Conservation (phyloP, 306 rosid species). For the Herpetospermum pedunculosum region DNA sequence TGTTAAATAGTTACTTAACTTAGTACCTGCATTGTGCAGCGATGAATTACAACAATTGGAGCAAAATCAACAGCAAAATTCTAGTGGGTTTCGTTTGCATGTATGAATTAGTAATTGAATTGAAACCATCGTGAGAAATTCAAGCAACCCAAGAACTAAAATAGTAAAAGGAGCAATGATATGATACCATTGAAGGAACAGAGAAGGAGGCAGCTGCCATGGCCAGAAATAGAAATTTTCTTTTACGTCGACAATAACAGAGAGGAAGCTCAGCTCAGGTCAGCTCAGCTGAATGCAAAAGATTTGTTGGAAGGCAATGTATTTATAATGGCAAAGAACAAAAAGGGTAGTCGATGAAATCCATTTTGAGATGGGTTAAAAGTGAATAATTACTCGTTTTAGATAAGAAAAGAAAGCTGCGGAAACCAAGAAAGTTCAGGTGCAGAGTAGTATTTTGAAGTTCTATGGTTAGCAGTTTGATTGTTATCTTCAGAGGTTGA, state of each 20-base stretch:
- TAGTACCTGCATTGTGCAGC: not conserved
- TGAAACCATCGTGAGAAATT: not conserved
- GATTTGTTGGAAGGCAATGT: conserved; percentile 17
- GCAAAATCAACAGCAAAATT: not conserved
- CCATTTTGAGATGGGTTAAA: conserved; percentile 12
- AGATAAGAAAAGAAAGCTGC: conserved; percentile 32
- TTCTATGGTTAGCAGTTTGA: conserved; percentile 2
- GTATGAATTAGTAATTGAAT: not conserved
- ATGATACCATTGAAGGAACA: conserved; percentile 80
- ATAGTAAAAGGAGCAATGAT: too few species aligned
- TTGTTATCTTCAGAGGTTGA: conserved; percentile 23
- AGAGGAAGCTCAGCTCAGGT: conserved; percentile 19
- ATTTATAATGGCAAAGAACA: conserved; percentile 29
- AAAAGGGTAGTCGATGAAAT: not conserved
- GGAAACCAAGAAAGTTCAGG: conserved; percentile 28
- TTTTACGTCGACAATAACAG: not conserved
- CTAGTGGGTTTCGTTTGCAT: not conserved
- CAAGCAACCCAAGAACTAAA: too few species aligned
- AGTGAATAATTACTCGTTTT: conserved; percentile 5
- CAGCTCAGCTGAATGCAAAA: conserved; percentile 9
- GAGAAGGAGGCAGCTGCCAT: conserved; percentile 85
- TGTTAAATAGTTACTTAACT: too few species aligned
- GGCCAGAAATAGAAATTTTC: conserved; percentile 16
- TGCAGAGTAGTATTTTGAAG: too few species aligned
- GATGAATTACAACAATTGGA: not conserved